Percentiles rank a stretch among this genome's conserved stretches.
Conservation (phyloP, 2,329 filamentous ascomycete genomes). For the Epicoccum sorghinum region DNA sequence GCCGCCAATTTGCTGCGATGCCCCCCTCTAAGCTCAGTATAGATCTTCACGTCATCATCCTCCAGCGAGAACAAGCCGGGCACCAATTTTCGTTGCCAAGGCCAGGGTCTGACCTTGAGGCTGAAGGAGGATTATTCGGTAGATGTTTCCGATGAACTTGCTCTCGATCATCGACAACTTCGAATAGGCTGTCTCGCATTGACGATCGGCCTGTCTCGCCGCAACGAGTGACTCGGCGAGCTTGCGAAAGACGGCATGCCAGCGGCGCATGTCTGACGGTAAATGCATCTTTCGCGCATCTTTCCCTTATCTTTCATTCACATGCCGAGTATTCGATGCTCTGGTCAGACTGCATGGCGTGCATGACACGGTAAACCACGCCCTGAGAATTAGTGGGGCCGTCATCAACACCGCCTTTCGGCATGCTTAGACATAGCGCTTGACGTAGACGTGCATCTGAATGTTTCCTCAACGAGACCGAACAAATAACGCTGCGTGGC, state of each 20-base stretch:
- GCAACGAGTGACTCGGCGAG: neutral
- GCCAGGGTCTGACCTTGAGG: slow-evolving; percentile 11
- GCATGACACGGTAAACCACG: slow-evolving; percentile 24
- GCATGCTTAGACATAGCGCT: slow-evolving; percentile 13
- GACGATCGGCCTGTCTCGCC: neutral
- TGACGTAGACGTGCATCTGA: slow-evolving; percentile 40
- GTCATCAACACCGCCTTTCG: slow-evolving; percentile 25
- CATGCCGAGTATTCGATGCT: slow-evolving; percentile 15
- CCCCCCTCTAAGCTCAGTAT: slow-evolving; percentile 5
- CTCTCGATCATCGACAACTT: neutral
- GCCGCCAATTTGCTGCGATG: neutral
- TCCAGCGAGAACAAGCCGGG: slow-evolving; percentile 17
- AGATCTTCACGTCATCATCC: slow-evolving; percentile 11
- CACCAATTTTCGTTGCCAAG: slow-evolving; percentile 14
- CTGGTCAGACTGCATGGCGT: slow-evolving; percentile 16
- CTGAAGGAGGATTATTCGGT: slow-evolving; percentile 9
- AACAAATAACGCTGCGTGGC: neutral
- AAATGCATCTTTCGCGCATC: neutral
- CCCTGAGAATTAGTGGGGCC: slow-evolving; percentile 25
- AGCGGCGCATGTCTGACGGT: neutral
- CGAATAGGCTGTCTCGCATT: neutral
- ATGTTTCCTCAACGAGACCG: slow-evolving; percentile 1
- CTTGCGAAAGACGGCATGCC: neutral
- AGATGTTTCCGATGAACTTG: neutral
- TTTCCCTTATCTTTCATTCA: slow-evolving; percentile 25